phyloP scores from a whole-genome alignment of 495 filamentous ascomycete species.

The Xylaria telfairii region DNA sequence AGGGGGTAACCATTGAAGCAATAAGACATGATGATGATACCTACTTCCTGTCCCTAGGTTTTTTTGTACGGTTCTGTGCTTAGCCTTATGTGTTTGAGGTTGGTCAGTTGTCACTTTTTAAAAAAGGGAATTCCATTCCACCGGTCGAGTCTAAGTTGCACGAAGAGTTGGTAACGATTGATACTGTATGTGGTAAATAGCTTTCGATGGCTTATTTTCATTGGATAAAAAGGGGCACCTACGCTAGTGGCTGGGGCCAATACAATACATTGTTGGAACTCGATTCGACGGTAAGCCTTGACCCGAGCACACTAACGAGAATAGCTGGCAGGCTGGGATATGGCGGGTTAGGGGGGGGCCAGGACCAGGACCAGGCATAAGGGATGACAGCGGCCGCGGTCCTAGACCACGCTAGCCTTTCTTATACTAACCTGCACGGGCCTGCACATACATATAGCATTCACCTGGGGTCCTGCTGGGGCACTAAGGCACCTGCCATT shows the following conservation, averaged over 20 bases:
- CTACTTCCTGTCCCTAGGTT: not conserved
- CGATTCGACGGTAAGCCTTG: not conserved
- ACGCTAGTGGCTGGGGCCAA: not conserved
- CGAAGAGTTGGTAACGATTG: not conserved
- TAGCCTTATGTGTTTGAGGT: not conserved
- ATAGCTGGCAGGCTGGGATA: slow-evolving; percentile 1
- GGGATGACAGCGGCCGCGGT: too few species aligned
- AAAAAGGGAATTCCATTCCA: not conserved
- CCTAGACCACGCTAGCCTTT: too few species aligned
- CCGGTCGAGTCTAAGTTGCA: not conserved
- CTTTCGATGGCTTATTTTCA: not conserved
- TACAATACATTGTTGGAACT: not conserved
- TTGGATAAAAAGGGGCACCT: slow-evolving; percentile 2
- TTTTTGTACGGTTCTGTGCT: not conserved
- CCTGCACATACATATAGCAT: too few species aligned
- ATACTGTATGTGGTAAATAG: not conserved
- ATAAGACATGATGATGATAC: not conserved
- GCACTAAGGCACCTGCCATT: too few species aligned
- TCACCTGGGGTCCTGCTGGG: too few species aligned
- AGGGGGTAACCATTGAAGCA: not conserved
- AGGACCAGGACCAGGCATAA: too few species aligned
- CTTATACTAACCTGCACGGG: too few species aligned
- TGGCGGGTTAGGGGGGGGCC: slow-evolving; percentile 25
- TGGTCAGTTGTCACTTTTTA: not conserved
- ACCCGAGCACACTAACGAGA: not conserved